phyloP scores from a whole-genome alignment of 2,329 filamentous ascomycete genomes.

The Aspergillus hiratsukae region DNA sequence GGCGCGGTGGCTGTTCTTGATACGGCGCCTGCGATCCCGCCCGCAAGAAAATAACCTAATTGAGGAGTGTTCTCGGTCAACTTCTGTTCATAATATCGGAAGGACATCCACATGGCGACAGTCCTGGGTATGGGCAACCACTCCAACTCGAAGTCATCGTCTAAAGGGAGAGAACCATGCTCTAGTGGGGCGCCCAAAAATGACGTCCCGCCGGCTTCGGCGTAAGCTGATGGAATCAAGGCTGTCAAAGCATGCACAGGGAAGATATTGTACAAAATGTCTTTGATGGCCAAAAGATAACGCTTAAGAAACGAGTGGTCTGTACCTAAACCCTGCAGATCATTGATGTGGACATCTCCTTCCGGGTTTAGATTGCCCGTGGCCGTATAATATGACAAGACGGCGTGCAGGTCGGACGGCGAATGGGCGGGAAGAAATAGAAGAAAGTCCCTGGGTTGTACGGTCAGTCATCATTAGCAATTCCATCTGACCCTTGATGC shows the following conservation, averaged over 20 bases:
- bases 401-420: slow-evolving; percentile 63
- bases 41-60: slow-evolving; percentile 93
- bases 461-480: slow-evolving; percentile 10
- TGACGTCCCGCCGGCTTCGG: slow-evolving; percentile 25
- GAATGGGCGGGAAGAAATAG: slow-evolving; percentile 74
- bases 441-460: slow-evolving; percentile 69
- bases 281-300: slow-evolving; percentile 30
- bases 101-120: slow-evolving; percentile 42
- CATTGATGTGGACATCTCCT: slow-evolving; percentile 90
- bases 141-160: slow-evolving; percentile 38
- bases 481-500: slow-evolving; percentile 4
- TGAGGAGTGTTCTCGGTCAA: slow-evolving; percentile 45
- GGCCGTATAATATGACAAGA: slow-evolving; percentile 86
- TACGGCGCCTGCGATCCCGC: slow-evolving; percentile 88
- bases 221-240: slow-evolving; percentile 30
- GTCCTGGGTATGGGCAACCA: slow-evolving; percentile 39
- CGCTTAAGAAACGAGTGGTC: slow-evolving; percentile 38
- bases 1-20: slow-evolving; percentile 94
- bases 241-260: slow-evolving; percentile 30
- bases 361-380: slow-evolving; percentile 87
- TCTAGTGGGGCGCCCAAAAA: slow-evolving; percentile 23
- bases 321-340: slow-evolving; percentile 91
- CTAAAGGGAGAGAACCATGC: slow-evolving; percentile 27
- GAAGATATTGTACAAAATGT: slow-evolving; percentile 34
- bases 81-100: slow-evolving; percentile 42